Percentiles rank a stretch among this genome's conserved stretches.
Conservation (phyloP, 116 monocot species). For the Iris pallida region DNA sequence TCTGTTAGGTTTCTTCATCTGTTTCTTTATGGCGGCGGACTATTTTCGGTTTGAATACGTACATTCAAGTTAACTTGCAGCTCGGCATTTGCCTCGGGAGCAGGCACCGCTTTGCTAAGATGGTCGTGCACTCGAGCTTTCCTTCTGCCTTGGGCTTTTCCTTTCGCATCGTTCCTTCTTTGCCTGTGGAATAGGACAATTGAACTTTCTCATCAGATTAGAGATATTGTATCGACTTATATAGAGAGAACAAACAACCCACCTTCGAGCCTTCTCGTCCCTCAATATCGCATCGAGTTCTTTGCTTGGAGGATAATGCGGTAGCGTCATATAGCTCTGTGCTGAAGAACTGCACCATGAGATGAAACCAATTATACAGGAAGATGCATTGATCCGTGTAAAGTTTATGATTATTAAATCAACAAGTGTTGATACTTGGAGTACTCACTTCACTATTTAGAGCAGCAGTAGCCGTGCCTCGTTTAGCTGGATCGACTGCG, state of each 20-base stretch:
- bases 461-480: constrained; percentile 68
- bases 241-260: background rate
- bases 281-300: constrained; percentile 73
- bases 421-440: background rate
- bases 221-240: background rate
- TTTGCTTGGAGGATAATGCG: constrained; percentile 82
- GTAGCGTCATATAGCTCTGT: constrained; percentile 55
- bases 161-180: constrained; percentile 21
- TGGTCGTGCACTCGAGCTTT: constrained; percentile 17
- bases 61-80: constrained; percentile 68
- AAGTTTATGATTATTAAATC: background rate
- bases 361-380: background rate
- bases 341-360: constrained; percentile 60
- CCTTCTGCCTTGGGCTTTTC: constrained; percentile 21
- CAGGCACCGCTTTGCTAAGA: constrained; percentile 52
- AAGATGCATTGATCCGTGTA: background rate
- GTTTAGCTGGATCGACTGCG: constrained; percentile 52
- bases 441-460: constrained; percentile 57
- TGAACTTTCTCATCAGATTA: background rate
- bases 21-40: too few relatives aligned
- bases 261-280: constrained; percentile 71
- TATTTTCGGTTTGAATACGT: too few relatives aligned
- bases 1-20: background rate
- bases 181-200: constrained; percentile 18
- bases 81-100: constrained; percentile 79